A percentile compares a stretch with the other conserved stretches of the same genome.
phyloP scores from a whole-genome alignment of 106 monocot species.

The Gastrodia elata region DNA sequence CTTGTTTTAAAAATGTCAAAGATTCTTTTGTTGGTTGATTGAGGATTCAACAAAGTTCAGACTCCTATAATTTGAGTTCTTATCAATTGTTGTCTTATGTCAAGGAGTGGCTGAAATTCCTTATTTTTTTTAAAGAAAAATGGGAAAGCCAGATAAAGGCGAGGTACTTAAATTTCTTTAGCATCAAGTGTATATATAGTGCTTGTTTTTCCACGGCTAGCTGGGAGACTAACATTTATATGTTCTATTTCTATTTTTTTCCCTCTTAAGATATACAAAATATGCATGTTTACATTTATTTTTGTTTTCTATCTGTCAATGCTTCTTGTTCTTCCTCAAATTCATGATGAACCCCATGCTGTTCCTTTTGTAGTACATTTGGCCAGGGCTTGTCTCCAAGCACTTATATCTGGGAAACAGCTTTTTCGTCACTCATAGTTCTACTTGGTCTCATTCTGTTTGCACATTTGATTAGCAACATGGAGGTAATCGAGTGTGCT shows the following conservation, averaged over 20 bases:
- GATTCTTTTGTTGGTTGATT: not conserved
- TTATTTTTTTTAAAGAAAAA: not conserved
- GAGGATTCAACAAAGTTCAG: not conserved
- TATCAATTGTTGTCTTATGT: not conserved
- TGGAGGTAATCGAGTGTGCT: slow-evolving; percentile 35
- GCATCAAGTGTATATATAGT: not conserved
- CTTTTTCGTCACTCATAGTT: slow-evolving; percentile 41
- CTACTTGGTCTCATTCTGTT: slow-evolving; percentile 55
- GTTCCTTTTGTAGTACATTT: slow-evolving; percentile 39
- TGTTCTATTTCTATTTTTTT: not conserved
- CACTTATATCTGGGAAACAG: slow-evolving; percentile 56
- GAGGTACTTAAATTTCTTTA: not conserved
- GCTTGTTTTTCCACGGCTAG: not conserved
- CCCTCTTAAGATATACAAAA: not conserved
- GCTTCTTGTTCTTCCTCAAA: not conserved
- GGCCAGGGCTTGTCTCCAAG: slow-evolving; percentile 48
- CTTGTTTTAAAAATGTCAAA: not conserved
- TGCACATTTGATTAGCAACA: slow-evolving; percentile 70
- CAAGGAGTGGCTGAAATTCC: not conserved
- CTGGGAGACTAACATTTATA: not conserved
- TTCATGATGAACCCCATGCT: not conserved
- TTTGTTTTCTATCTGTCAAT: not conserved
- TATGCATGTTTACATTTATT: not conserved
- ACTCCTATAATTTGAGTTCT: not conserved
- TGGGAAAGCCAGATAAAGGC: not conserved